Percentiles rank a stretch among this genome's conserved stretches.
phyloP scores from a whole-genome alignment of 2,329 filamentous ascomycete genomes.

The Diplodia corticola region DNA sequence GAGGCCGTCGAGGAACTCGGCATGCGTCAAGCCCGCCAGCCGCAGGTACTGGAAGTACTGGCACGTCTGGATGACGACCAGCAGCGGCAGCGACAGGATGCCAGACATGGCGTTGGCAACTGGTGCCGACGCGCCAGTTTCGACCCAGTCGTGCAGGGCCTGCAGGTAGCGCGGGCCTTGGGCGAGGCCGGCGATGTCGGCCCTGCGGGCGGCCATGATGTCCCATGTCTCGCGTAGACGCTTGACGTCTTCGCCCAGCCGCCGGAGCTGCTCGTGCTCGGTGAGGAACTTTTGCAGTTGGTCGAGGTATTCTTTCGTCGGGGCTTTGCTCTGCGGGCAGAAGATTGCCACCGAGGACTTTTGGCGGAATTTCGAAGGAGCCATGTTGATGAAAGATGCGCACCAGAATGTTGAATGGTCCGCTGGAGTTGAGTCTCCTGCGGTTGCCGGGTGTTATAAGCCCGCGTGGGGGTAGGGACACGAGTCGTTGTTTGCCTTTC shows the following conservation, averaged over 20 bases:
- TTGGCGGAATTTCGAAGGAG: background rate
- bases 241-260: background rate
- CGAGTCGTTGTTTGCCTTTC: too few relatives aligned
- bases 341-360: constrained; percentile 27
- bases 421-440: background rate
- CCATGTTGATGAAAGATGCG: background rate
- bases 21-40: constrained; percentile 22
- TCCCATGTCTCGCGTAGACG: background rate
- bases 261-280: background rate
- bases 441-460: too few relatives aligned
- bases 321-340: constrained; percentile 30
- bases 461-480: too few relatives aligned
- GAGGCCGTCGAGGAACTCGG: constrained; percentile 24
- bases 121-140: constrained; percentile 24
- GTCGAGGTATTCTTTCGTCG: constrained; percentile 27
- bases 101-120: constrained; percentile 27
- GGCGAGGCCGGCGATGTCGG: background rate
- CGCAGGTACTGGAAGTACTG: constrained; percentile 31
- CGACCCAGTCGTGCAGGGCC: constrained; percentile 26
- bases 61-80: constrained; percentile 28
- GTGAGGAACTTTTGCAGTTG: constrained; percentile 26
- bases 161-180: constrained; percentile 1
- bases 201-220: background rate
- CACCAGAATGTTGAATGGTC: background rate
- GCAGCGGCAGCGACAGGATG: constrained; percentile 27